Evolutionary conservation across 2,329 filamentous ascomycete species (phyloP).

Genomic region (Pseudogymnoascus sp.): DNA sequence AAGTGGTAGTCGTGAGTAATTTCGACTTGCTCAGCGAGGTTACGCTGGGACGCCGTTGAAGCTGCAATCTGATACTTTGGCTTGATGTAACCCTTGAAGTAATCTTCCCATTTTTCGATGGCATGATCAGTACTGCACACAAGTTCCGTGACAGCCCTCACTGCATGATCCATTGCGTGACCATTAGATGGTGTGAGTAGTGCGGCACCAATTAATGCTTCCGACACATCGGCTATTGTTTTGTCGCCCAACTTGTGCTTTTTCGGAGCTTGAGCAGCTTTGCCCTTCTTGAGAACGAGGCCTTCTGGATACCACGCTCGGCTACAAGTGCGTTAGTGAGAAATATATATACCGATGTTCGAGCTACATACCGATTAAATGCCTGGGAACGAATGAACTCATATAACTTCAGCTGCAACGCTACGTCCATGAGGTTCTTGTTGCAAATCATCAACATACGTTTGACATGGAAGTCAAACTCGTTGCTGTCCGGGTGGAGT

Average conservation of each 20-base stretch:
- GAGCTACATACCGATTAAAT: conserved; percentile 55
- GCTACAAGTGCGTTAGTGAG: conserved; percentile 26
- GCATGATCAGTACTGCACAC: conserved; percentile 61
- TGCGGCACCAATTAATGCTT: conserved; percentile 86
- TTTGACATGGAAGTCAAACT: conserved; percentile 81
- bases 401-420: conserved; percentile 52
- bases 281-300: conserved; percentile 64
- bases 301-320: conserved; percentile 84
- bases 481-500: conserved; percentile 64
- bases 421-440: conserved; percentile 73
- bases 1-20: conserved; percentile 54
- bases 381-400: conserved; percentile 75
- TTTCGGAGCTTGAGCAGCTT: conserved; percentile 44
- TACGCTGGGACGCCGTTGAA: conserved; percentile 56
- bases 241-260: conserved; percentile 74
- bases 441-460: conserved; percentile 91
- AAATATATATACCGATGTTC: neutral
- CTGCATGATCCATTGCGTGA: conserved; percentile 46
- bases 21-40: conserved; percentile 59
- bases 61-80: conserved; percentile 61
- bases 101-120: conserved; percentile 63
- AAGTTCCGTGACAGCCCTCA: conserved; percentile 57
- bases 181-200: conserved; percentile 41
- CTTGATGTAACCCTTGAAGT: conserved; percentile 57
- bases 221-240: conserved; percentile 86